Percentiles rank a stretch among this genome's conserved stretches.
phyloP scores from a whole-genome alignment of 345 rosid genomes.

The Litchi chinensis region DNA sequence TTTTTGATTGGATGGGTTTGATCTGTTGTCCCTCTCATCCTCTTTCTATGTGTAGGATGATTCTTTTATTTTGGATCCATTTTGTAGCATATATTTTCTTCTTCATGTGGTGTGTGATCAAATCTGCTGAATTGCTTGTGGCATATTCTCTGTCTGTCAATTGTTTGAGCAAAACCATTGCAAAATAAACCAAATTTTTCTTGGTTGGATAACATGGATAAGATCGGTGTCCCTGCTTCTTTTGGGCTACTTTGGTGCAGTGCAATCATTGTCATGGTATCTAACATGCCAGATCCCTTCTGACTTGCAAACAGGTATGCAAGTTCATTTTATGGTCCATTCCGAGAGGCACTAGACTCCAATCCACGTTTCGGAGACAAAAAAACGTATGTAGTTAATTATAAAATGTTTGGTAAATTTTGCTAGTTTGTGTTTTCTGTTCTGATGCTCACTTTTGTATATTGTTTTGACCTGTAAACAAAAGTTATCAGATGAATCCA shows the following conservation, averaged over 20 bases:
- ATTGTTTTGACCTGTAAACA: constrained; percentile 36
- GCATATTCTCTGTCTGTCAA: neutral
- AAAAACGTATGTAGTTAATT: constrained; percentile 60
- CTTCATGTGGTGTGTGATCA: too few relatives aligned
- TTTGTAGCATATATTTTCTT: too few relatives aligned
- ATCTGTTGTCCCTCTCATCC: too few relatives aligned
- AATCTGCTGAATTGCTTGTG: neutral
- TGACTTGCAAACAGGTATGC: constrained; percentile 64
- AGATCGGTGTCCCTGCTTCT: neutral
- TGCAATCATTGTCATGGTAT: constrained; percentile 10
- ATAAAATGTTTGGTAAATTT: constrained; percentile 5
- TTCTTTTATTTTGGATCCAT: too few relatives aligned
- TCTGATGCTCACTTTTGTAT: constrained; percentile 16
- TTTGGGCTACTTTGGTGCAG: constrained; percentile 1
- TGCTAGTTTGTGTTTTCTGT: neutral
- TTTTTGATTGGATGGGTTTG: too few relatives aligned
- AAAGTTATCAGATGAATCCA: constrained; percentile 98
- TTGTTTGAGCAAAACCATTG: neutral
- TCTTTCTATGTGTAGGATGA: neutral
- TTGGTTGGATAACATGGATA: neutral
- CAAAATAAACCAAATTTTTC: neutral
- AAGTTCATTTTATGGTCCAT: constrained; percentile 95
- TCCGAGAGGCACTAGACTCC: constrained; percentile 90
- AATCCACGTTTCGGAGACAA: constrained; percentile 96
- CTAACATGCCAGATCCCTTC: constrained; percentile 15